Conservation (phyloP, 2,329 filamentous ascomycete species). For the Pseudofabraea citricarpa region DNA sequence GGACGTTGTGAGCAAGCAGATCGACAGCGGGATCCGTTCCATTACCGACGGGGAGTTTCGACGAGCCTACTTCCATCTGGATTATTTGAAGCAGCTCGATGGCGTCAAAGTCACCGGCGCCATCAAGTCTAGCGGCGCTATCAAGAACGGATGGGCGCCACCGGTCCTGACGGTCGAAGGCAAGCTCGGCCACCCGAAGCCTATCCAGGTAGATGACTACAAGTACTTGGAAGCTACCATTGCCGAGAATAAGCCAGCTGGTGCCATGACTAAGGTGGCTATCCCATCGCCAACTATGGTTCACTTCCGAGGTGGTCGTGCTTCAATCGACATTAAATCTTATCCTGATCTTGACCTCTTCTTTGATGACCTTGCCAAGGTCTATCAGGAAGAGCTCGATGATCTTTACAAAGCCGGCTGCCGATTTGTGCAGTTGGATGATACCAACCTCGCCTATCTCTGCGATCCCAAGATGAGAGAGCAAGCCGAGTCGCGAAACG, state of each 20-base stretch:
- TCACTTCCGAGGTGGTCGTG: conserved; percentile 1
- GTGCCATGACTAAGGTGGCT: not conserved
- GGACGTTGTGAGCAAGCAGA: conserved; percentile 51
- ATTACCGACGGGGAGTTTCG: conserved; percentile 53
- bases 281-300: conserved; percentile 1
- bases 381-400: conserved; percentile 45
- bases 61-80: conserved; percentile 22
- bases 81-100: conserved; percentile 56
- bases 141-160: conserved; percentile 28
- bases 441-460: conserved; percentile 61
- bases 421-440: conserved; percentile 47
- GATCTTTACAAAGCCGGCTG: conserved; percentile 46
- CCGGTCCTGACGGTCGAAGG: not conserved
- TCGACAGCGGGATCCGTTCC: conserved; percentile 47
- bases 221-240: not conserved
- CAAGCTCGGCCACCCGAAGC: not conserved
- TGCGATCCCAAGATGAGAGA: conserved; percentile 66
- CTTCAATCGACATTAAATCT: conserved; percentile 1
- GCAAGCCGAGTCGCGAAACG: conserved; percentile 61
- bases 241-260: not conserved
- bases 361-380: conserved; percentile 45
- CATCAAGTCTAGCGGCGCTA: conserved; percentile 42
- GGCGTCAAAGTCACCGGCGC: conserved; percentile 65
- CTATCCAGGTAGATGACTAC: not conserved
- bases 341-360: conserved; percentile 27